A percentile compares a stretch with the other conserved stretches of the same genome.
Evolutionary conservation across 2,329 filamentous ascomycete species (phyloP).

Genomic region (Talaromyces marneffei): DNA sequence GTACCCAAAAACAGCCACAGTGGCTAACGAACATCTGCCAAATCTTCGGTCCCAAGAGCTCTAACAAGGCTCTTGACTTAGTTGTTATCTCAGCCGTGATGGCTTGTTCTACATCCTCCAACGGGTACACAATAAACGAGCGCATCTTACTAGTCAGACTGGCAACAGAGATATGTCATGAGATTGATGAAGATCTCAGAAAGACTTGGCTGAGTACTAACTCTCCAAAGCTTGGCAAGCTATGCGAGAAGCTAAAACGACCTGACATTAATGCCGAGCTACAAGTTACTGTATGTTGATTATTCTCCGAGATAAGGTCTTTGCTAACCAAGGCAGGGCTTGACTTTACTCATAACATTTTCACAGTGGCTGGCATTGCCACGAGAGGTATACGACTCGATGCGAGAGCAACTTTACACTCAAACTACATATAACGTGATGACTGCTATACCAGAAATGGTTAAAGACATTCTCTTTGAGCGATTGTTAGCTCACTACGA

Average conservation of each 20-base stretch:
- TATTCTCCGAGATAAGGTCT: background rate
- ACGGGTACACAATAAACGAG: constrained; percentile 22
- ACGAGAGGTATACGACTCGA: constrained; percentile 22
- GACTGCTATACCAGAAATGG: constrained; percentile 20
- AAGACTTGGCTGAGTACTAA: constrained; percentile 31
- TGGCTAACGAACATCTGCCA: constrained; percentile 34
- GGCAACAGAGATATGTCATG: constrained; percentile 31
- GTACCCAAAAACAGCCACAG: constrained; percentile 17
- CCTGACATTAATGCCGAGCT: constrained; percentile 25
- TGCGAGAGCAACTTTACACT: constrained; percentile 23
- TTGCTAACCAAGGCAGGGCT: constrained; percentile 22
- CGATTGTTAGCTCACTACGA: constrained; percentile 29
- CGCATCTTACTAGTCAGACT: constrained; percentile 32
- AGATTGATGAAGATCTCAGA: constrained; percentile 29
- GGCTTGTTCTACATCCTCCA: constrained; percentile 34
- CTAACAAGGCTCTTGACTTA: constrained; percentile 37
- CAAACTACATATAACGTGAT: constrained; percentile 20
- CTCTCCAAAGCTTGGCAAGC: constrained; percentile 30
- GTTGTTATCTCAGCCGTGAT: constrained; percentile 37
- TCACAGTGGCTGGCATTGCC: constrained; percentile 22
- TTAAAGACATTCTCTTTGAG: constrained; percentile 28
- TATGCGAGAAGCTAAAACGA: constrained; percentile 33
- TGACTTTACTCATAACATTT: constrained; percentile 27
- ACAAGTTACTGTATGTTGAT: constrained; percentile 30
- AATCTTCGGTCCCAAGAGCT: constrained; percentile 37